These are phyloP conservation scores for Paspalum vaginatum DNA, from an alignment of 176 grass and related monocot species.

Conservation along the genomic window DNA sequence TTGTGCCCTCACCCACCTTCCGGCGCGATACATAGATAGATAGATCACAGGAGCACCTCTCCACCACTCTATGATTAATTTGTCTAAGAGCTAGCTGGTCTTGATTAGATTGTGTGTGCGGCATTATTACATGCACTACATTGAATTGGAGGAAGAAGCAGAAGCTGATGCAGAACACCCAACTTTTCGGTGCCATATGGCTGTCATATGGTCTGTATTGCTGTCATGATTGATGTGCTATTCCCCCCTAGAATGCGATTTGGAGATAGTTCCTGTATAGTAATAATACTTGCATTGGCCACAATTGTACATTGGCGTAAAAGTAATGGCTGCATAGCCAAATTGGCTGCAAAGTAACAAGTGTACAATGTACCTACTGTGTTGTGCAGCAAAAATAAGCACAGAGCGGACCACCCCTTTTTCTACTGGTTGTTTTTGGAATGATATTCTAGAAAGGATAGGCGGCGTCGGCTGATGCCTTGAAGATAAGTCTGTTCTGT, in stretches of 20 bases:
- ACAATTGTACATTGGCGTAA: no score
- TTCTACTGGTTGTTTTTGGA: no score
- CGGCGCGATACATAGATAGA: not conserved
- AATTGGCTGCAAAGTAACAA: no score
- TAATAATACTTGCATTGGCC: no score
- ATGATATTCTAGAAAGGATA: no score
- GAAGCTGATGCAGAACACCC: not conserved
- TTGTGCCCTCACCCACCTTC: not conserved
- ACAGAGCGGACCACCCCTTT: no score
- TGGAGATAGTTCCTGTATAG: no score
- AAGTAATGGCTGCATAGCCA: no score
- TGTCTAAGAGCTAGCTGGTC: not conserved
- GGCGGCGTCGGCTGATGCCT: no score
- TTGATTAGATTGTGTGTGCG: not conserved
- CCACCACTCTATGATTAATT: not conserved
- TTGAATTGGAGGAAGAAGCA: constrained; percentile 16
- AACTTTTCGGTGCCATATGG: not conserved
- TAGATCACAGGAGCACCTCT: not conserved
- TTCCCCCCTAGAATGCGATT: not conserved
- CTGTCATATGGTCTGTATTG: not conserved
- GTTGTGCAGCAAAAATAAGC: no score
- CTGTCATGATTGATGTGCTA: not conserved
- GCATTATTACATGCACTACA: not conserved
- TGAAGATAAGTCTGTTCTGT: no score
- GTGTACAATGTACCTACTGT: no score